Evolutionary conservation across 2,329 filamentous ascomycete genomes (phyloP), one percentile per base, ranked within the genome.

Genomic region (Penicillium corylophilum): DNA sequence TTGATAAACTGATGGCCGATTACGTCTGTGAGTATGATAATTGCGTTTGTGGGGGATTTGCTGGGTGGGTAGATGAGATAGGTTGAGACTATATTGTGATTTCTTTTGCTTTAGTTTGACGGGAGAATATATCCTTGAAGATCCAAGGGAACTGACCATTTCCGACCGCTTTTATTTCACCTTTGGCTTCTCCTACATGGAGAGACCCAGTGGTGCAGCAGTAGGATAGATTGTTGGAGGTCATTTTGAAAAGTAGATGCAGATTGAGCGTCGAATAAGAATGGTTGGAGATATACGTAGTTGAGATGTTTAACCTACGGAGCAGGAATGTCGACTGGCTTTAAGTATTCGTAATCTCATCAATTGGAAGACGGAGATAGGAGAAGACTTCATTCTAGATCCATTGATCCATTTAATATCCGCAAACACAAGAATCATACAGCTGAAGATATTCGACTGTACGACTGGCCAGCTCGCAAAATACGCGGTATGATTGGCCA

Each of bases 1-100:
- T 85, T 82, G 66, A 73, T 72, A 64, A 79, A 78, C 33, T 72
- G 67, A 55, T 80, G 74, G 52, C 81, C 81, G 46, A 82, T 76
- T 31, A 81, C 77, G 58, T 84, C 82, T 33, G 77, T 74, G 28
- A 80, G 67, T 63, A 82, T 72, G n/a, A 83, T 56, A 59, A 83
- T 72, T 42, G 78, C 79, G 18, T 76, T 74, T 16, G 75, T 67
- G 13, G 76, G 79, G 50, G 67, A 71, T 58, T 76, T 75, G 62
- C 74, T 66, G 28, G 74, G 63, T 3, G 78, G 77, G 52, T 79
- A 78, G 52, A 73, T 60, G 53, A 81, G 68, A 67, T 83, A 82
- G 49, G 77, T 73, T 41, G 73, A 71, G 58, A 77, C 78, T 80
- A 52, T 45, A n/a, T n/a, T n/a, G n/a, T n/a, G n/a, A n/a, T n/a